Evolutionary conservation across 257 asterid genomes (phyloP).

Genomic region (Ligustrum vulgare): DNA sequence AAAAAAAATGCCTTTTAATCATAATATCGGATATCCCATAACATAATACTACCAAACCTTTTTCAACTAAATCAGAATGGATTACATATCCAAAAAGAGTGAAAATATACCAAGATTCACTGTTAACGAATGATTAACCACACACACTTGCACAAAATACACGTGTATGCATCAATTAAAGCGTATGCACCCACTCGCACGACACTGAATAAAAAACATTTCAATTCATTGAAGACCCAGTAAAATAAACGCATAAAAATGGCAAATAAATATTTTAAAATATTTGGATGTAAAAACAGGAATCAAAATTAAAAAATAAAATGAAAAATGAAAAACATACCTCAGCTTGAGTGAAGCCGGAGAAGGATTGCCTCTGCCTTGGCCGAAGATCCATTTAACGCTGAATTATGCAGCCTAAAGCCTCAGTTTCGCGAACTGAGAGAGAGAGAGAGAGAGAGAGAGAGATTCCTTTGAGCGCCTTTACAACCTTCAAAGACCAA

Average conservation of each 20-base stretch:
- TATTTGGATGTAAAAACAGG: no score
- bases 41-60: neutral
- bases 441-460: neutral
- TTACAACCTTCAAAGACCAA: neutral
- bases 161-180: no score
- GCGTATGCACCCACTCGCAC: no score
- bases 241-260: no score
- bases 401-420: slow-evolving; percentile 21
- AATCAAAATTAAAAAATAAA: no score
- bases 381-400: slow-evolving; percentile 32
- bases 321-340: slow-evolving; percentile 26
- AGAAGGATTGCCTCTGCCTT: slow-evolving; percentile 45
- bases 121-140: no score
- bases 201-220: no score
- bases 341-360: slow-evolving; percentile 71
- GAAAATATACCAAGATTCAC: neutral
- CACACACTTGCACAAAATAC: no score
- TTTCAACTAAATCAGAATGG: neutral
- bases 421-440: slow-evolving; percentile 6
- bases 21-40: neutral
- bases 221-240: no score
- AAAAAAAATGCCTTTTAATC: neutral
- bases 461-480: neutral
- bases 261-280: no score
- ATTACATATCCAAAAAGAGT: neutral